phyloP scores from a whole-genome alignment of 768 basidiomycete genomes.

The Lactifluus hygrophoroides region DNA sequence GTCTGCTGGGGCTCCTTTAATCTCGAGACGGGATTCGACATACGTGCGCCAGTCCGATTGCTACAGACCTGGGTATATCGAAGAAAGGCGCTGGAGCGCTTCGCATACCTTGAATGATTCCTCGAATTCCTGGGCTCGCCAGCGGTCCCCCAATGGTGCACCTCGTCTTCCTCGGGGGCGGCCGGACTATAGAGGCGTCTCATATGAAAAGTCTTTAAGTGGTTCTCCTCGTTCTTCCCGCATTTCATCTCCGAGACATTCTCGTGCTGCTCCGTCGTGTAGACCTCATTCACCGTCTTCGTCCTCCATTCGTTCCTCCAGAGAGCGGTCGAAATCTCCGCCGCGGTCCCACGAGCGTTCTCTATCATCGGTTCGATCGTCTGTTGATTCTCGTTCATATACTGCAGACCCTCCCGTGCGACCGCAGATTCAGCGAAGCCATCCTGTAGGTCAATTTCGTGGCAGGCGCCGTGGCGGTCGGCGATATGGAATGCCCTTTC shows the following conservation, averaged over 20 bases:
- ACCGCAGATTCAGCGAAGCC: slow-evolving; percentile 10
- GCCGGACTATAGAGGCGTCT: slow-evolving; percentile 11
- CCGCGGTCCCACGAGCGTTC: slow-evolving; percentile 13
- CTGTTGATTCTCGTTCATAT: slow-evolving; percentile 42
- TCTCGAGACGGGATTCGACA: slow-evolving; percentile 34
- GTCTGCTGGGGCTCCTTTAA: slow-evolving; percentile 25
- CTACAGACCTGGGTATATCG: slow-evolving; percentile 42
- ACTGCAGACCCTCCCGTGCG: slow-evolving; percentile 7
- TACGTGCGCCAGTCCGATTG: slow-evolving; percentile 34
- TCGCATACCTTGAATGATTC: slow-evolving; percentile 27
- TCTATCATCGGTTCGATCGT: slow-evolving; percentile 47
- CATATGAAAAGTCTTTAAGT: slow-evolving; percentile 14
- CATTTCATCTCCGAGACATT: slow-evolving; percentile 19
- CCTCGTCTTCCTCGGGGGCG: slow-evolving; percentile 15
- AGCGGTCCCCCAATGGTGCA: slow-evolving; percentile 4
- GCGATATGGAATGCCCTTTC: background rate
- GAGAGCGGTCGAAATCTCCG: slow-evolving; percentile 30
- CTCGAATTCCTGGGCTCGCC: slow-evolving; percentile 8
- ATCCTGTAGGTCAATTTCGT: slow-evolving; percentile 9
- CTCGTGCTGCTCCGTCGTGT: slow-evolving; percentile 10
- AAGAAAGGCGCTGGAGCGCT: slow-evolving; percentile 28
- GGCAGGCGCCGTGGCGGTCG: background rate
- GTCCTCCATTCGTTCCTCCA: slow-evolving; percentile 26
- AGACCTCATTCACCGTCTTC: slow-evolving; percentile 23
- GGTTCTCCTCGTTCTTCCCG: slow-evolving; percentile 17